Conservation (phyloP, 2,329 filamentous ascomycete genomes). For the Xylariomycetidae sp. region DNA sequence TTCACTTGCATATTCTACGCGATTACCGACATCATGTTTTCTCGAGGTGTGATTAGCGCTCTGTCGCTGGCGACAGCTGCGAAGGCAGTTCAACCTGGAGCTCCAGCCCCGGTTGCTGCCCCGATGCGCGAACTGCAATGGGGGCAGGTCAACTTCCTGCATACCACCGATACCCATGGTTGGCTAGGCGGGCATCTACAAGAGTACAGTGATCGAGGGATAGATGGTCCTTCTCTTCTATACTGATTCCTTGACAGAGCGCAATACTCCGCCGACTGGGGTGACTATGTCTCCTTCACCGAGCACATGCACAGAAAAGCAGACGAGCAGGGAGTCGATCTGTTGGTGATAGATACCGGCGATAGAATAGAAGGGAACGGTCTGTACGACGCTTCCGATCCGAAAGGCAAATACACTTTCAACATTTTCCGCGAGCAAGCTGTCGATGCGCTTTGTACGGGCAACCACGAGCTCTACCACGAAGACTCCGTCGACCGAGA, state of each 20-base stretch:
- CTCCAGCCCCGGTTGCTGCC: constrained; percentile 69
- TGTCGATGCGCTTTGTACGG: constrained; percentile 78
- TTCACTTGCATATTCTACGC: no score
- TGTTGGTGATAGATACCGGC: constrained; percentile 92
- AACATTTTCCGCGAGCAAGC: constrained; percentile 78
- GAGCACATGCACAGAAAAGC: constrained; percentile 73
- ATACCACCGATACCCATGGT: constrained; percentile 92
- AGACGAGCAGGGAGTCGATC: constrained; percentile 70
- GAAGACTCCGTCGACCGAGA: constrained; percentile 71
- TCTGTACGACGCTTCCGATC: constrained; percentile 81
- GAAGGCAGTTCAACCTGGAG: constrained; percentile 66
- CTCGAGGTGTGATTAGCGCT: constrained; percentile 28
- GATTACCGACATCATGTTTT: constrained; percentile 29
- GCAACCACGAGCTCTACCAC: constrained; percentile 95
- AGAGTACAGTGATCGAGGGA: constrained; percentile 54
- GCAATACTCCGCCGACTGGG: constrained; percentile 95
- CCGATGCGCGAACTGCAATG: constrained; percentile 80
- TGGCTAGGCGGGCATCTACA: constrained; percentile 92
- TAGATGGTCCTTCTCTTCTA: neutral
- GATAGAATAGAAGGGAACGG: constrained; percentile 93
- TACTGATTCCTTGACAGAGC: constrained; percentile 42
- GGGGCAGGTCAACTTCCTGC: constrained; percentile 96
- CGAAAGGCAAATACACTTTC: constrained; percentile 83
- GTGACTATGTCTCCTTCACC: constrained; percentile 93
- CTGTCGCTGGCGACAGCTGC: constrained; percentile 32